Evolutionary conservation across 169 alveolate genomes (phyloP).

Genomic region (Plasmodium coatneyi): DNA sequence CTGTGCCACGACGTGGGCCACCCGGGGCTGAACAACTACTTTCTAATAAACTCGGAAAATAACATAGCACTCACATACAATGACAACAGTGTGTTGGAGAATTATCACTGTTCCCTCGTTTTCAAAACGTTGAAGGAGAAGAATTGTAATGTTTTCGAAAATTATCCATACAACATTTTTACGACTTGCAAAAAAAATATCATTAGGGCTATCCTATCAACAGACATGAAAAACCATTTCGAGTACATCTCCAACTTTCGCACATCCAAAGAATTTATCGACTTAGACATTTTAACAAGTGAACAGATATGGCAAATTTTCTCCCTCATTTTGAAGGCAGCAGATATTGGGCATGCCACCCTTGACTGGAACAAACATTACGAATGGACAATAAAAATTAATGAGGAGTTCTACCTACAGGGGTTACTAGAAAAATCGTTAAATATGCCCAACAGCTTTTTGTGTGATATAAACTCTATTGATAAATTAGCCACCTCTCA

Average conservation of each 20-base stretch:
- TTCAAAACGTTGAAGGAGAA: conserved; percentile 82
- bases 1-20: conserved; percentile 95
- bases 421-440: conserved; percentile 86
- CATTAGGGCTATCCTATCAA: conserved; percentile 92
- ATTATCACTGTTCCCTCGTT: conserved; percentile 91
- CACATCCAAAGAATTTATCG: conserved; percentile 75
- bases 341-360: conserved; percentile 94
- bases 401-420: conserved; percentile 94
- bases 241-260: conserved; percentile 90
- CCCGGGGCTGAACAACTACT: conserved; percentile 91
- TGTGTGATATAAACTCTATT: conserved; percentile 80
- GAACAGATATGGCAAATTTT: conserved; percentile 88
- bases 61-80: conserved; percentile 92
- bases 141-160: conserved; percentile 74
- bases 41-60: conserved; percentile 85
- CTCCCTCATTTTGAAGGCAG: conserved; percentile 90
- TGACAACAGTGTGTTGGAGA: conserved; percentile 93
- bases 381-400: conserved; percentile 90
- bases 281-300: conserved; percentile 75
- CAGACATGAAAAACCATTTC: conserved; percentile 95
- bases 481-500: conserved; percentile 80
- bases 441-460: conserved; percentile 77
- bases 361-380: conserved; percentile 90
- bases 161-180: conserved; percentile 57
- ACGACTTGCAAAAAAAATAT: conserved; percentile 86